Conservation (phyloP, 192 early-diverging fungal species). For the Coemansia sp. region DNA sequence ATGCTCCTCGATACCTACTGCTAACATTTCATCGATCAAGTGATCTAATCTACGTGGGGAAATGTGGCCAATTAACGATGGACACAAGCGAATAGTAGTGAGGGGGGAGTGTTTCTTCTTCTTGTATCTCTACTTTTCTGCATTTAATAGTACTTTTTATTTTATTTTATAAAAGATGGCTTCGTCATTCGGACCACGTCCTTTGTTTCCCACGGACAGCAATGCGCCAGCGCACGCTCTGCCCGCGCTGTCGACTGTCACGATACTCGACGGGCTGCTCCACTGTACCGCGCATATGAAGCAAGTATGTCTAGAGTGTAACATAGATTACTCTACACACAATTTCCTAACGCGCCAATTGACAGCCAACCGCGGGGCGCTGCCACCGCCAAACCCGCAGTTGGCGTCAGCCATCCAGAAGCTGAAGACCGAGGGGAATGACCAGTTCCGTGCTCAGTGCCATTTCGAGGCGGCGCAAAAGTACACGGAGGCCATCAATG, state of each 20-base stretch:
- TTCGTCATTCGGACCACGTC: constrained; percentile 41
- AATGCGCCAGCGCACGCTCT: constrained; percentile 22
- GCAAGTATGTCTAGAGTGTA: constrained; percentile 66
- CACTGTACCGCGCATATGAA: constrained; percentile 65
- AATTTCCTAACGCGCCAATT: constrained; percentile 69
- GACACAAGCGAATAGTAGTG: background rate
- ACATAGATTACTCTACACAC: constrained; percentile 63
- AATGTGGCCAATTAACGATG: background rate
- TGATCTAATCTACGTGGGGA: background rate
- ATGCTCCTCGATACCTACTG: too few species aligned
- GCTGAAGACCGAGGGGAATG: constrained; percentile 82
- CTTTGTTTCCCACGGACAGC: constrained; percentile 39
- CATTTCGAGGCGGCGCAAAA: constrained; percentile 80
- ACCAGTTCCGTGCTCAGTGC: constrained; percentile 77
- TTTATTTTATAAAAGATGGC: background rate
- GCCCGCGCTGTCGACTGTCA: constrained; percentile 4
- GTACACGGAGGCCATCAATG: constrained; percentile 87
- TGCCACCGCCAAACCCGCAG: constrained; percentile 70
- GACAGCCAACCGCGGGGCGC: constrained; percentile 60
- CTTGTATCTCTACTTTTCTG: background rate
- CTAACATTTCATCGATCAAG: background rate
- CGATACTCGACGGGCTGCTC: constrained; percentile 56
- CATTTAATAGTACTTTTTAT: background rate
- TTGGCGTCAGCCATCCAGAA: constrained; percentile 59
- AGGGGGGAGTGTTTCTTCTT: background rate